Evolutionary conservation across 1,284 basidiomycete species (phyloP).

Genomic region (Cutaneotrichosporon mucoides): DNA sequence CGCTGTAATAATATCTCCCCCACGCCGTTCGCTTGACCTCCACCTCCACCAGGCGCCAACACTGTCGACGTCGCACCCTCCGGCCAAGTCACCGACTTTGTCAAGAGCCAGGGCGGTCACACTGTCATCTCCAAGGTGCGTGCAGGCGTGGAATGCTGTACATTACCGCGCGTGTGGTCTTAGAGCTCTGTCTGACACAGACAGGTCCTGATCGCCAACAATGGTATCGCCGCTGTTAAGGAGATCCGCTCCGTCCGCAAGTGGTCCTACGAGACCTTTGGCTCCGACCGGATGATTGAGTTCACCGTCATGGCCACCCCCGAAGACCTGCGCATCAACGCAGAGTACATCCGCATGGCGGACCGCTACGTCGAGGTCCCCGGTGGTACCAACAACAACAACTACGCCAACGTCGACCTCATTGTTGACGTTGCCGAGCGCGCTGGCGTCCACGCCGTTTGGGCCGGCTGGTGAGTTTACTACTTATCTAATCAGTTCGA

Average conservation of each 20-base stretch:
- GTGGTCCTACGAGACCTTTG: conserved; percentile 99
- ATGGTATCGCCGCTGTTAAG: conserved; percentile 98
- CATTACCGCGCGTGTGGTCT: too few relatives aligned
- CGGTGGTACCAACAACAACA: conserved; percentile 98
- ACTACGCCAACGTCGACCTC: conserved; percentile 99
- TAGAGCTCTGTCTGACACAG: too few relatives aligned
- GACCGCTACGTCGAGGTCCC: conserved; percentile 99
- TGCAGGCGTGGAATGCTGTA: background rate
- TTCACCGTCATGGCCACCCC: conserved; percentile 99
- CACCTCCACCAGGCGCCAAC: conserved; percentile 71
- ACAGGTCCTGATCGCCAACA: conserved; percentile 93
- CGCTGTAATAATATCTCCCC: background rate
- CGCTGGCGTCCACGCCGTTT: conserved; percentile 95
- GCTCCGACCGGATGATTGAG: conserved; percentile 90
- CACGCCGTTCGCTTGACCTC: background rate
- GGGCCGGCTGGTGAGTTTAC: conserved; percentile 88
- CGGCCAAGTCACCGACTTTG: conserved; percentile 83
- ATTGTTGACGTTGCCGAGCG: conserved; percentile 98
- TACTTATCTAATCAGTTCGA: too few relatives aligned
- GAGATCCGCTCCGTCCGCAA: conserved; percentile 98
- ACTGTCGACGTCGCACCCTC: conserved; percentile 76
- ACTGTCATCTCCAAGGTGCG: conserved; percentile 96
- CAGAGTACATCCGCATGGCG: conserved; percentile 99
- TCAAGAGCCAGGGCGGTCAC: conserved; percentile 86
- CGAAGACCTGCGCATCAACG: conserved; percentile 92